A percentile compares a stretch with the other conserved stretches of the same genome.
Conservation (phyloP, 371 early-diverging fungal species). For the Ordospora colligata region DNA sequence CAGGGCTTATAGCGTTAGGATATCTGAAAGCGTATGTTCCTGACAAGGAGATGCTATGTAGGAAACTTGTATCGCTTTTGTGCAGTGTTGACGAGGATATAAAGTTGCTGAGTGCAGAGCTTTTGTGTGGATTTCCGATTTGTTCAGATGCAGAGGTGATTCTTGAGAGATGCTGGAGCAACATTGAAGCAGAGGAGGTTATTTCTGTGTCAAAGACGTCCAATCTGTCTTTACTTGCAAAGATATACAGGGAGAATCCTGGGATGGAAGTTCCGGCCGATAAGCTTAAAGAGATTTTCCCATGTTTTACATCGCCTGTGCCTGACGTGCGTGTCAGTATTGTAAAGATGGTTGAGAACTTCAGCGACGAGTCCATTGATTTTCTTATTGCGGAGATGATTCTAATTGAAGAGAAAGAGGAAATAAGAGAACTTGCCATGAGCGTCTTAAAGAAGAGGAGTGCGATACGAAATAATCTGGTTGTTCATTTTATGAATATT, state of each 20-base stretch:
- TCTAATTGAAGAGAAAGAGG: slow-evolving; percentile 40
- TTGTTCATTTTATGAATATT: slow-evolving; percentile 35
- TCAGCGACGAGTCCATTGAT: slow-evolving; percentile 22
- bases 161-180: slow-evolving; percentile 42
- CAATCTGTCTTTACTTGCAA: slow-evolving; percentile 38
- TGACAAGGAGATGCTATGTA: slow-evolving; percentile 1
- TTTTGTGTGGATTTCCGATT: slow-evolving; percentile 38
- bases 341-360: neutral
- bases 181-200: slow-evolving; percentile 51
- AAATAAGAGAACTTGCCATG: slow-evolving; percentile 32
- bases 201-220: slow-evolving; percentile 52
- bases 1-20: slow-evolving; percentile 51
- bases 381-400: slow-evolving; percentile 36
- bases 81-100: slow-evolving; percentile 58
- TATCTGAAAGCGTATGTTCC: slow-evolving; percentile 31
- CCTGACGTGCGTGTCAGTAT: slow-evolving; percentile 21
- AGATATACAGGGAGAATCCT: slow-evolving; percentile 19
- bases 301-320: slow-evolving; percentile 44
- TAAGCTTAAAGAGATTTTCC: slow-evolving; percentile 22
- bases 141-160: neutral
- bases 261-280: neutral
- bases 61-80: slow-evolving; percentile 31
- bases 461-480: neutral
- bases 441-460: slow-evolving; percentile 7
- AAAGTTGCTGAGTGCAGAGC: slow-evolving; percentile 52